Conservation (phyloP, 257 asterid species). For the Scutellaria barbata region DNA sequence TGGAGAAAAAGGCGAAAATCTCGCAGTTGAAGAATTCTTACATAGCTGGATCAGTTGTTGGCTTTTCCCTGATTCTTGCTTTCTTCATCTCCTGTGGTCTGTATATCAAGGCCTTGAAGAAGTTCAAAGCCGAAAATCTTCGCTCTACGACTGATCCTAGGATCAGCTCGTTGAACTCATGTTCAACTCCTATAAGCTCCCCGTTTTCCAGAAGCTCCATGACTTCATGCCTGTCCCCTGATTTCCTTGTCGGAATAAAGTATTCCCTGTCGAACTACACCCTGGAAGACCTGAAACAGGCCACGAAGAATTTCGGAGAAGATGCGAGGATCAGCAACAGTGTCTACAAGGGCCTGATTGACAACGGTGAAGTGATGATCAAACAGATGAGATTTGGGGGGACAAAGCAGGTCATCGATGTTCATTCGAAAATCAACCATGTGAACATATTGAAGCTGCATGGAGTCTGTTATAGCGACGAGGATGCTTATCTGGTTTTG, state of each 20-base stretch:
- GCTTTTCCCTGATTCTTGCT: slow-evolving; percentile 45
- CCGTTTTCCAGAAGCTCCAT: slow-evolving; percentile 50
- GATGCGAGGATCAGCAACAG: slow-evolving; percentile 38
- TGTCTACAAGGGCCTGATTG: slow-evolving; percentile 55
- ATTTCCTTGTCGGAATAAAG: slow-evolving; percentile 61
- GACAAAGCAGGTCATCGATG: slow-evolving; percentile 53
- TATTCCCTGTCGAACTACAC: slow-evolving; percentile 56
- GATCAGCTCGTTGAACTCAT: slow-evolving; percentile 44
- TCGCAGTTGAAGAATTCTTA: slow-evolving; percentile 42
- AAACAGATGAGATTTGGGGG: slow-evolving; percentile 52
- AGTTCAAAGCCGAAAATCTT: slow-evolving; percentile 36
- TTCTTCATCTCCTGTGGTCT: slow-evolving; percentile 46
- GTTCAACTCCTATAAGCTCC: slow-evolving; percentile 57
- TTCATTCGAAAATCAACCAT: slow-evolving; percentile 73
- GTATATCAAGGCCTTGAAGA: slow-evolving; percentile 49
- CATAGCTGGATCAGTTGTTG: slow-evolving; percentile 50
- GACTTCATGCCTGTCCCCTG: slow-evolving; percentile 72
- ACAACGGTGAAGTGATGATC: slow-evolving; percentile 52
- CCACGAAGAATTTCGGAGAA: slow-evolving; percentile 47
- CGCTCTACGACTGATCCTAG: slow-evolving; percentile 24
- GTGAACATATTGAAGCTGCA: slow-evolving; percentile 65
- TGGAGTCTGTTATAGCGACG: slow-evolving; percentile 66
- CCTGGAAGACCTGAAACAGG: slow-evolving; percentile 53
- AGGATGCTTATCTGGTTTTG: slow-evolving; percentile 61
- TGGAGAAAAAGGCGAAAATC: slow-evolving; percentile 26